A percentile compares a stretch with the other conserved stretches of the same genome.
Evolutionary conservation across 768 basidiomycete genomes (phyloP).

Genomic region (Suillus weaverae): DNA sequence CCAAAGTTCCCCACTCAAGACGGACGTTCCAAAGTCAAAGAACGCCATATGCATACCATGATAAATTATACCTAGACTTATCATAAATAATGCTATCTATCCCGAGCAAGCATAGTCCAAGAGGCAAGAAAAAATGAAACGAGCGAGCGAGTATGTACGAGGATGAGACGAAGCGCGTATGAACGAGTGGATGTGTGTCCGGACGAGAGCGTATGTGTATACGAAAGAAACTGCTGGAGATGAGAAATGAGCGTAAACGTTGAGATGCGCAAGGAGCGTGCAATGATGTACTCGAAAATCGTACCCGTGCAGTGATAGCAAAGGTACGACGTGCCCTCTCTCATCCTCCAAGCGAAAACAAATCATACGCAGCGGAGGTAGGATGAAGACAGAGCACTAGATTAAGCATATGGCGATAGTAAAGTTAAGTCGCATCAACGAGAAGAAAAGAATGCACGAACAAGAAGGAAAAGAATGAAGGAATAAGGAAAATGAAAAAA

Average conservation of each 20-base stretch:
- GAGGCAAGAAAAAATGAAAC: neutral
- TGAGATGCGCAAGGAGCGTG: neutral
- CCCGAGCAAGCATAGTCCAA: neutral
- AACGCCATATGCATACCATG: neutral
- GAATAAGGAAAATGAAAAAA: neutral
- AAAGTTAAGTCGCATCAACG: neutral
- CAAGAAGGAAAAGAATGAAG: neutral
- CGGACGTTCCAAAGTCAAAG: neutral
- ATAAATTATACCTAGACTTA: constrained; percentile 1
- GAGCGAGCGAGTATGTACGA: neutral
- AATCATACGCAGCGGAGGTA: neutral
- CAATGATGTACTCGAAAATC: neutral
- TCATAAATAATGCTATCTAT: constrained; percentile 2
- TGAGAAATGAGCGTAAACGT: neutral
- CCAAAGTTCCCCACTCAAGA: neutral
- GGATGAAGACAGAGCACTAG: neutral
- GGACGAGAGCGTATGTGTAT: neutral
- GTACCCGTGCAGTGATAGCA: neutral
- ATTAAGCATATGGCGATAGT: neutral
- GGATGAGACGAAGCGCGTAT: neutral
- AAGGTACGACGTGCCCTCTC: neutral
- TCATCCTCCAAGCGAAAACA: neutral
- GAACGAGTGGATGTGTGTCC: neutral
- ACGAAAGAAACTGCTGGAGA: neutral
- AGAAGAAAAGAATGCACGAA: neutral